These are phyloP conservation scores for Microglena sp. DNA, from an alignment of 139 green algal species.

Conservation along the genomic window DNA sequence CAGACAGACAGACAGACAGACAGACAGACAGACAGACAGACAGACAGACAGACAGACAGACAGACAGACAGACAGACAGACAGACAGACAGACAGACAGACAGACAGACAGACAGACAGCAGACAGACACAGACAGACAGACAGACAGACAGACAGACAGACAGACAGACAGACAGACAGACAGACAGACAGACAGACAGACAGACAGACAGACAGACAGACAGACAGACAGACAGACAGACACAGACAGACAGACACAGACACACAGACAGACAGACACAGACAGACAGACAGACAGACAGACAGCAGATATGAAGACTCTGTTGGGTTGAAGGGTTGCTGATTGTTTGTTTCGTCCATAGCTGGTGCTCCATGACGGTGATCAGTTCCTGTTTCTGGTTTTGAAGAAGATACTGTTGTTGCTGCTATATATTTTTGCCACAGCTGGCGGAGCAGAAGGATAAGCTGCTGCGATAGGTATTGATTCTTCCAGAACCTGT, in stretches of 20 bases:
- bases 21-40: slow-evolving; percentile 2
- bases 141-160: neutral
- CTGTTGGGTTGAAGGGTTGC: no score
- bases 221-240: slow-evolving; percentile 2
- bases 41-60: slow-evolving; percentile 2
- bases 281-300: slow-evolving; percentile 3
- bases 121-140: neutral
- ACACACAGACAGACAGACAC: slow-evolving; percentile 3
- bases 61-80: slow-evolving; percentile 2
- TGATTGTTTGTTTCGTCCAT: no score
- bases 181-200: slow-evolving; percentile 7
- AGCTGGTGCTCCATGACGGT: no score
- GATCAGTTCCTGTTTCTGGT: no score
- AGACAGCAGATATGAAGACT: neutral
- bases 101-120: slow-evolving; percentile 2
- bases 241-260: slow-evolving; percentile 1
- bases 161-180: neutral
- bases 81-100: slow-evolving; percentile 2
- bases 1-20: slow-evolving; percentile 2
- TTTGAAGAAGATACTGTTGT: no score
- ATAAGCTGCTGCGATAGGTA: no score
- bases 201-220: slow-evolving; percentile 7
- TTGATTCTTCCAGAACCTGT: no score
- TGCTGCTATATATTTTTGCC: no score
- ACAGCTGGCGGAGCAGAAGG: no score